phyloP scores from a whole-genome alignment of 306 rosid species.

The Pterocarpus macrocarpus region DNA sequence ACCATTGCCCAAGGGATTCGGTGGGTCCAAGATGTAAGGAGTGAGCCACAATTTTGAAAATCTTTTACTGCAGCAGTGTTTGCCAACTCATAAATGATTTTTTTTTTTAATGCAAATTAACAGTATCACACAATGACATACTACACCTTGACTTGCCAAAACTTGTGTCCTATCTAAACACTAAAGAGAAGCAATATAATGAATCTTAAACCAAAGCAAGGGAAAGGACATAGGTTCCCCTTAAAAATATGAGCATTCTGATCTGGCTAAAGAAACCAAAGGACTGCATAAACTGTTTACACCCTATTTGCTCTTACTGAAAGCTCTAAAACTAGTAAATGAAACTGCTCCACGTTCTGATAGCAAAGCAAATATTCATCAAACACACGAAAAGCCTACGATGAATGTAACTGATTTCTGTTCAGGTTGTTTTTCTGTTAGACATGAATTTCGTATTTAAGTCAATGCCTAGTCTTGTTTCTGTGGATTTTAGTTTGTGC shows the following conservation, averaged over 20 bases:
- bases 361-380: no score
- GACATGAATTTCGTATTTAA: no score
- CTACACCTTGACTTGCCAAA: no score
- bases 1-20: slow-evolving; percentile 85
- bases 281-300: no score
- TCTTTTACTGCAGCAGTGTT: slow-evolving; percentile 17
- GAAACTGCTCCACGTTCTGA: no score
- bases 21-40: slow-evolving; percentile 95
- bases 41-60: slow-evolving; percentile 29
- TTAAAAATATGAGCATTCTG: not conserved
- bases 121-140: no score
- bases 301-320: no score
- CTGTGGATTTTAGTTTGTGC: no score
- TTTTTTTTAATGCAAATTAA: not conserved
- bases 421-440: not conserved
- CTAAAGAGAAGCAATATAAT: not conserved
- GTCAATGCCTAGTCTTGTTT: no score
- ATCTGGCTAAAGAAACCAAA: no score
- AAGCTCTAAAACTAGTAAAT: no score
- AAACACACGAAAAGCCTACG: not conserved
- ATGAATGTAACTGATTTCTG: not conserved
- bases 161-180: not conserved
- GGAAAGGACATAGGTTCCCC: not conserved
- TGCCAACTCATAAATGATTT: slow-evolving; percentile 2
- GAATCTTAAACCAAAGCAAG: slow-evolving; percentile 18